phyloP scores from a whole-genome alignment of 2,329 filamentous ascomycete species.

The Thelonectria rubi region DNA sequence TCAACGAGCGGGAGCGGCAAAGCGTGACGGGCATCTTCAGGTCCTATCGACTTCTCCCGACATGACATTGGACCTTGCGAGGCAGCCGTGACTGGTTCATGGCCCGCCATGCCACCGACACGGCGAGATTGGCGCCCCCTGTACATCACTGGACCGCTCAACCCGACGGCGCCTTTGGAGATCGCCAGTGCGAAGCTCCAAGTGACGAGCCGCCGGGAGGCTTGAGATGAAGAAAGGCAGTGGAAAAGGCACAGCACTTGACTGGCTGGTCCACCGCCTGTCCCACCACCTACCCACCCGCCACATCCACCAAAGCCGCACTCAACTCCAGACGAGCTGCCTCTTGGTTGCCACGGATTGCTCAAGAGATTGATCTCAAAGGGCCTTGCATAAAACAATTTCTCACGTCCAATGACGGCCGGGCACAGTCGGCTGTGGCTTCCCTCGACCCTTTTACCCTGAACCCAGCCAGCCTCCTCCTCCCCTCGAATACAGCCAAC shows the following conservation, averaged over 20 bases:
- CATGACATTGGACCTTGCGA: background rate
- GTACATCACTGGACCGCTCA: conserved; percentile 30
- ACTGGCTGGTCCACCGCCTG: conserved; percentile 36
- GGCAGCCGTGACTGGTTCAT: conserved; percentile 6
- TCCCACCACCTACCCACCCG: conserved; percentile 17
- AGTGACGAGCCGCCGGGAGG: conserved; percentile 34
- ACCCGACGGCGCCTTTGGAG: conserved; percentile 24
- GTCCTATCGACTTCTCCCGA: background rate
- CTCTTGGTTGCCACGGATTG: conserved; percentile 3
- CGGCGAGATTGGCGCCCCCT: conserved; percentile 33
- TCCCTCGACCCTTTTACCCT: conserved; percentile 9
- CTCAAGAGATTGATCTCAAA: background rate
- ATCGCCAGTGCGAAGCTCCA: conserved; percentile 34
- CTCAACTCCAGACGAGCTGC: background rate
- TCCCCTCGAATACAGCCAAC: background rate
- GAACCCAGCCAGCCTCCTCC: background rate
- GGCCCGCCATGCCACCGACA: background rate
- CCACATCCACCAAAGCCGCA: conserved; percentile 4
- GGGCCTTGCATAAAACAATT: conserved; percentile 4
- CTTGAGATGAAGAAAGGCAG: conserved; percentile 39
- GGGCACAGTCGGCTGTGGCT: background rate
- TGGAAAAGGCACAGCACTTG: conserved; percentile 28
- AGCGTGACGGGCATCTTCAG: background rate
- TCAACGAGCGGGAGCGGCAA: conserved; percentile 9
- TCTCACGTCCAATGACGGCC: conserved; percentile 11